Evolutionary conservation across 495 filamentous ascomycete species (phyloP).

Genomic region (Penicillium macrosclerotiorum): DNA sequence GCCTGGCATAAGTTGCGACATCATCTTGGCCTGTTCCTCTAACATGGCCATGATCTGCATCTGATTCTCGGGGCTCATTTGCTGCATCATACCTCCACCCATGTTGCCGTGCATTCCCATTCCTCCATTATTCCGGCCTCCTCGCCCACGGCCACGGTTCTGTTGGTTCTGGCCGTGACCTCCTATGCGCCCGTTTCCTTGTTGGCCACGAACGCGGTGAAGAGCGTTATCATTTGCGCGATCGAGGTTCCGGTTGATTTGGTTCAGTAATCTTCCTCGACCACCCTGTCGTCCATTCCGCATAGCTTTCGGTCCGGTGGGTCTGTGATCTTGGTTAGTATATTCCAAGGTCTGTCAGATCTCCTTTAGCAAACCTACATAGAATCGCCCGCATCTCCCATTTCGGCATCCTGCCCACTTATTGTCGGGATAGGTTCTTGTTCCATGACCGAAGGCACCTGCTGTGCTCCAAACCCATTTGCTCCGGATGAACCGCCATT

Average conservation of each 20-base stretch:
- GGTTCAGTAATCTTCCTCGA: conserved; percentile 76
- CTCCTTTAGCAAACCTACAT: conserved; percentile 60
- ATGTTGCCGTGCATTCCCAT: conserved; percentile 53
- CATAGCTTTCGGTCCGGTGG: conserved; percentile 95
- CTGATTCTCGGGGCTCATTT: conserved; percentile 67
- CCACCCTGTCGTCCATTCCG: conserved; percentile 62
- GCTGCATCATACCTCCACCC: conserved; percentile 42
- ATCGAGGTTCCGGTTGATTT: conserved; percentile 85
- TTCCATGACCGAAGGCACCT: conserved; percentile 35
- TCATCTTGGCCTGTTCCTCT: conserved; percentile 86
- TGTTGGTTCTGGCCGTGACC: conserved; percentile 68
- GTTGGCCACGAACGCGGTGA: conserved; percentile 74
- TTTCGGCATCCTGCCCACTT: conserved; percentile 59
- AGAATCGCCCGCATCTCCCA: conserved; percentile 63
- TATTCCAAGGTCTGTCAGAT: background rate
- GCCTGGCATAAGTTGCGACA: conserved; percentile 63
- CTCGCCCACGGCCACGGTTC: conserved; percentile 62
- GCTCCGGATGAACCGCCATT: conserved; percentile 40
- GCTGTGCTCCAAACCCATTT: conserved; percentile 23
- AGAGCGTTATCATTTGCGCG: conserved; percentile 68
- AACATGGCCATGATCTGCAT: conserved; percentile 80
- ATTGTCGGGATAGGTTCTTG: conserved; percentile 26
- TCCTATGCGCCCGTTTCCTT: conserved; percentile 74
- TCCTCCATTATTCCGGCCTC: conserved; percentile 49
- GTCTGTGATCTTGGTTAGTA: conserved; percentile 51